A percentile compares a stretch with the other conserved stretches of the same genome.
Conservation (phyloP, 768 basidiomycete genomes). For the Amanita subjunquillea region DNA sequence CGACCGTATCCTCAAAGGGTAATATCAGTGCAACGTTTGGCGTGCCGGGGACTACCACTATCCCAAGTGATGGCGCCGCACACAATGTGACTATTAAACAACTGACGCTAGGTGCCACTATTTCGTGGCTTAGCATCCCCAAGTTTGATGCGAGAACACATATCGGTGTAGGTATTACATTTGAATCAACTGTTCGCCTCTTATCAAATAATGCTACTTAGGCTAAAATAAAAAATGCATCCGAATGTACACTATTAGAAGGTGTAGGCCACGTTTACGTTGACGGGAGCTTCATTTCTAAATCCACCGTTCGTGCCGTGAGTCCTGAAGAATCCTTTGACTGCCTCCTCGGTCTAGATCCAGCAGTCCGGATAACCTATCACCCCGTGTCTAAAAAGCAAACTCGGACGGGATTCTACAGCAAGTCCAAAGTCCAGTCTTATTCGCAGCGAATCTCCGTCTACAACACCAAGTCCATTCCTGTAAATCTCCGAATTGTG, state of each 20-base stretch:
- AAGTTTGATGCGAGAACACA: conserved; percentile 22
- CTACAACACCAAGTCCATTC: conserved; percentile 21
- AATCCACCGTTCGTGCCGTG: conserved; percentile 20
- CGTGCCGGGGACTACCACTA: conserved; percentile 20
- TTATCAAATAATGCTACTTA: conserved; percentile 5
- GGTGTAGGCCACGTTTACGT: conserved; percentile 29
- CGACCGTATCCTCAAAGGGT: conserved; percentile 17
- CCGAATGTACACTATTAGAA: conserved; percentile 24
- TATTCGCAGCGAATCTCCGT: conserved; percentile 26
- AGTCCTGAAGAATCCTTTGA: conserved; percentile 29
- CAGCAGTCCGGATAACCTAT: conserved; percentile 27
- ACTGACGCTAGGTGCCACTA: conserved; percentile 19
- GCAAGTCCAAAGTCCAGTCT: conserved; percentile 17
- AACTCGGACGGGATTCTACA: conserved; percentile 23
- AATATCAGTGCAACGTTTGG: conserved; percentile 21
- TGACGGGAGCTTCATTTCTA: conserved; percentile 30
- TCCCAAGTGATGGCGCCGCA: conserved; percentile 19
- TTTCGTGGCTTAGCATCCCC: conserved; percentile 27
- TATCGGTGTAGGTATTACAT: conserved; percentile 16
- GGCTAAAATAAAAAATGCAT: conserved; percentile 29
- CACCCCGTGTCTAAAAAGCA: conserved; percentile 23
- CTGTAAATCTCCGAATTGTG: conserved; percentile 19
- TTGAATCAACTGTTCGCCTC: neutral
- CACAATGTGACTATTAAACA: conserved; percentile 24
- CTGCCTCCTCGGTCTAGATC: conserved; percentile 29